phyloP scores from a whole-genome alignment of 441 rosid species.

The Populus hybrid region DNA sequence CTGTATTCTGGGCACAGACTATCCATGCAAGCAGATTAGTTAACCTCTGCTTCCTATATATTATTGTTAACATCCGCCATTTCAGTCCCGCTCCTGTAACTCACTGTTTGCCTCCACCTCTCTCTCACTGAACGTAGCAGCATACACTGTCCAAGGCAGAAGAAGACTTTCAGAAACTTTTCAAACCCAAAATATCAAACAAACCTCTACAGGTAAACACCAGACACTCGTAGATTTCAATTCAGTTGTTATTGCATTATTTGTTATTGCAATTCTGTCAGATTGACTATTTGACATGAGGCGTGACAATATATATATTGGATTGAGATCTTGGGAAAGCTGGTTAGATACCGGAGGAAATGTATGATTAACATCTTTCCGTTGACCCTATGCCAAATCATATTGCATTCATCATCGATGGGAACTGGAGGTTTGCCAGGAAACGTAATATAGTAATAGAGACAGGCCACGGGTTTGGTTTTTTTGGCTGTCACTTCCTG shows the following conservation, averaged over 20 bases:
- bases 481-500: background rate
- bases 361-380: background rate
- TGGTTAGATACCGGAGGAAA: background rate
- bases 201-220: background rate
- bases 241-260: background rate
- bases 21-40: background rate
- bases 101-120: background rate
- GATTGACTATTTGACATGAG: background rate
- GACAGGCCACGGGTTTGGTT: background rate
- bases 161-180: background rate
- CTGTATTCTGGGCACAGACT: background rate
- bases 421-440: conserved; percentile 1
- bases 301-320: background rate
- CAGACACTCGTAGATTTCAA: background rate
- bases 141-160: background rate
- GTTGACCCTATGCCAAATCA: background rate
- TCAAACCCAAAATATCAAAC: background rate
- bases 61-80: background rate
- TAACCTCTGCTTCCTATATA: background rate
- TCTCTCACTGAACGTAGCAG: background rate
- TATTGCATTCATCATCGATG: background rate
- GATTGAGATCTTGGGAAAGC: background rate
- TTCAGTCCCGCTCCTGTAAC: background rate
- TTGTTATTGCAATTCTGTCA: background rate
- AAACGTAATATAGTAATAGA: background rate